Evolutionary conservation across 768 basidiomycete species (phyloP), one percentile per base, ranked within the genome.

Genomic region (Boletales sp.): DNA sequence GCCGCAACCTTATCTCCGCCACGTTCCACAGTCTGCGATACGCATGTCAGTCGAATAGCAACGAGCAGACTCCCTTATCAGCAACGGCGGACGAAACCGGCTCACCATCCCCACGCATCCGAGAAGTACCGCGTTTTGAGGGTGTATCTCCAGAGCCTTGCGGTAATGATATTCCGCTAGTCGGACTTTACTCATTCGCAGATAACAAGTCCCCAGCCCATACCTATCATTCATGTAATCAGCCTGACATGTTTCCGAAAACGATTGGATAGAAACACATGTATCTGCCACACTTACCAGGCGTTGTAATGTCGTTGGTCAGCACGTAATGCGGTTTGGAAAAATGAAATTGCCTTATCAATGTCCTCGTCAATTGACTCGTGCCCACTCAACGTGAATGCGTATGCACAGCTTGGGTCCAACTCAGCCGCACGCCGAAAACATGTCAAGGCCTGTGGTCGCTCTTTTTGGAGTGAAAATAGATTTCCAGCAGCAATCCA

Each of bases 401-500:
- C 93, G 69, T 98, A 98, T 59, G 94, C 93, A 69, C 90, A 94
- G 17, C 81, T 78, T 15, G 92, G 86, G 67, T 93, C 92, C 66
- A 97, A 69, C 68, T 94, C 87, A 18, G 84, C 82, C 38, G 97
- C 97, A 43, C 97, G 84, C 51, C 84, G 80, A 73, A 99, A 98
- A 73, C 94, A 97, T 66, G 89, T 85, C 70, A 98, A 73, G 15
- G 97, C 94, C 63, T 97, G 90, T 44, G 87, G 75, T 58, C 92
- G 87, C 62, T 99, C 94, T 72, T 93, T 94, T 70, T 95, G 87
- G 60, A 97, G 71, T 13, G 93, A 95, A 70, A 97, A 98, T 60
- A 91, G 74, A 72, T 99, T 99, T 45, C 97, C 97, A 27, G 93
- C 84, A 2, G 94, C 90, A 57, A 98, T 97, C 97, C 97, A 99